Conservation (phyloP, 2,329 filamentous ascomycete species). For the Sarocladiaceae sp. region DNA sequence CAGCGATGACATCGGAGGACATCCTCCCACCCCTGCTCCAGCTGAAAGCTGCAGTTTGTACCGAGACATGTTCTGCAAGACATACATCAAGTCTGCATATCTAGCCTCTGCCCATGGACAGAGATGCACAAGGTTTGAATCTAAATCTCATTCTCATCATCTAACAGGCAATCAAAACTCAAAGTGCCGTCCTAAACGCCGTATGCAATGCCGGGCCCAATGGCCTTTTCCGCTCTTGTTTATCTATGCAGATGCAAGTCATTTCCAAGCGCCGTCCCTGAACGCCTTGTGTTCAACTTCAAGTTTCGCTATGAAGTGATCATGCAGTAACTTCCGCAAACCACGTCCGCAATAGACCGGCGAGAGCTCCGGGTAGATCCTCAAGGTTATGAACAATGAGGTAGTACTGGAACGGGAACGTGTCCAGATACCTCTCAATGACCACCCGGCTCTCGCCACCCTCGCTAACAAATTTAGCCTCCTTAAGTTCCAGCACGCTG, state of each 20-base stretch:
- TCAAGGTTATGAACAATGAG: constrained; percentile 88
- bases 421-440: constrained; percentile 88
- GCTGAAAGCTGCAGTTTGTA: not conserved
- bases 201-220: not conserved
- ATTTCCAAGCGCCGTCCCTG: too few species aligned
- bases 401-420: constrained; percentile 96
- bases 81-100: not conserved
- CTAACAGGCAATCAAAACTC: too few species aligned
- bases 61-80: constrained; percentile 5
- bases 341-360: constrained; percentile 89
- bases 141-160: too few species aligned
- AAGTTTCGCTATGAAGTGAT: too few species aligned
- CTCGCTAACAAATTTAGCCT: constrained; percentile 75
- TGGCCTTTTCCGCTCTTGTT: not conserved
- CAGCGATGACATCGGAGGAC: too few species aligned
- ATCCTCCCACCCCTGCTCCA: too few species aligned
- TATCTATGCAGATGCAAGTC: too few species aligned
- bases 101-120: too few species aligned
- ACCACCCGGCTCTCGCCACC: constrained; percentile 63
- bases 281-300: too few species aligned
- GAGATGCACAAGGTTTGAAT: too few species aligned
- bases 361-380: constrained; percentile 84
- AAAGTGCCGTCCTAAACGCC: not conserved
- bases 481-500: constrained; percentile 82
- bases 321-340: constrained; percentile 63